Conservation (phyloP, 176 grass and related monocot species). For the Oryza nivara region DNA sequence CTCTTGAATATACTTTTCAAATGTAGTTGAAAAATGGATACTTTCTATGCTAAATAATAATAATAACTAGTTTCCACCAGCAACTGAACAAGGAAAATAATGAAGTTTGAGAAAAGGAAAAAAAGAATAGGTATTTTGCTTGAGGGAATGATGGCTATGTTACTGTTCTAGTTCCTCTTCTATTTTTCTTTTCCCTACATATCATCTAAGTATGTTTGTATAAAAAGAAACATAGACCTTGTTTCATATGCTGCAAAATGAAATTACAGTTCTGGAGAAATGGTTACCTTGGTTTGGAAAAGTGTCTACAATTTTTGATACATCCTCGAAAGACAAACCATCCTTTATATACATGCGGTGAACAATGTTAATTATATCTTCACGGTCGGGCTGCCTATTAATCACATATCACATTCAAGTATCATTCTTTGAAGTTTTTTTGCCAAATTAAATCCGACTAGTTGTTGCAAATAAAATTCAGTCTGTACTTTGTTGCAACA, state of each 20-base stretch:
- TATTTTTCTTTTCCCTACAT: not conserved
- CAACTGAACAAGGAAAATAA: not conserved
- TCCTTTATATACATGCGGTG: constrained; percentile 86
- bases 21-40: not conserved
- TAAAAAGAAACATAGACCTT: not conserved
- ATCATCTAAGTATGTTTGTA: not conserved
- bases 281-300: constrained; percentile 91
- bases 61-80: not conserved
- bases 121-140: not conserved
- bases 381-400: constrained; percentile 80
- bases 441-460: not conserved
- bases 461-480: not conserved
- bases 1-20: constrained; percentile 32
- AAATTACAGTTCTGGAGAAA: constrained; percentile 1
- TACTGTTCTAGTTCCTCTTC: not conserved
- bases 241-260: not conserved
- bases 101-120: not conserved
- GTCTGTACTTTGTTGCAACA: not conserved
- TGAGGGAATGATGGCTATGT: not conserved
- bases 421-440: not conserved
- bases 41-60: not conserved
- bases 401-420: constrained; percentile 15
- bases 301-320: constrained; percentile 65
- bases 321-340: constrained; percentile 70
- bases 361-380: constrained; percentile 96